Evolutionary conservation across 352 stramenopile genomes (phyloP), one percentile per base, ranked within the genome.

Genomic region (Salisapilia sapeloensis): DNA sequence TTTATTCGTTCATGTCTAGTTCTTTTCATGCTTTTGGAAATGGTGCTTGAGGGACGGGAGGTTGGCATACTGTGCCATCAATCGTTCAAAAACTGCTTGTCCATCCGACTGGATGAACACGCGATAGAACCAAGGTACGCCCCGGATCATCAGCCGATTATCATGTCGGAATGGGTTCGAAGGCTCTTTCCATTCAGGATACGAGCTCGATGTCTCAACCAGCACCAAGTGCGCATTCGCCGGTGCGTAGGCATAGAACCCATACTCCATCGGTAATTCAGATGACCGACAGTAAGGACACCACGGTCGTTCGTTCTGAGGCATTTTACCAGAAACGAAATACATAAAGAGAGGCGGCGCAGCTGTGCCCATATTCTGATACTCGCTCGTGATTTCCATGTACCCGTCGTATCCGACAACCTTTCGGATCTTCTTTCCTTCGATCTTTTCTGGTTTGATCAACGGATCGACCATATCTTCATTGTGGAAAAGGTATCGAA

Each of bases 221-320:
- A 64, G 60, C 35, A 84, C 48, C 29, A 87, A 41, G 9, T 57
- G 47, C 0, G 72, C 40, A 16, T 61, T 53, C 2, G 57, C 53
- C 1, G 67, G 67, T 8, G 72, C 72, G 22, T 71, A 82, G n/a
- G 50, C 44, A 27, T 72, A 75, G 42, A 83, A 87, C 0, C 52
- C 54, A 34, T 76, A 83, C 50, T 87, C 63, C 12, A 81, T 18
- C 1, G 67, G 63, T 18, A 82, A 38, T 41, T 87, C 62, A 4
- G 62, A 77, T 44, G 60, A 84, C 12, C 72, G 67, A 32, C 72
- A 87, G 49, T 81, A 87, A 11, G 65, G 62, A 50, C 72, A 87
- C 67, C 72, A 87, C 27, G 66, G 63, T 2, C 72, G 55, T 25
- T 83, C 70, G 43, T 87, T 87, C 29, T 56, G 42, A 15, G 31